A percentile compares a stretch with the other conserved stretches of the same genome.
Evolutionary conservation across 495 filamentous ascomycete species (phyloP).

Genomic region (Niebla homalea): DNA sequence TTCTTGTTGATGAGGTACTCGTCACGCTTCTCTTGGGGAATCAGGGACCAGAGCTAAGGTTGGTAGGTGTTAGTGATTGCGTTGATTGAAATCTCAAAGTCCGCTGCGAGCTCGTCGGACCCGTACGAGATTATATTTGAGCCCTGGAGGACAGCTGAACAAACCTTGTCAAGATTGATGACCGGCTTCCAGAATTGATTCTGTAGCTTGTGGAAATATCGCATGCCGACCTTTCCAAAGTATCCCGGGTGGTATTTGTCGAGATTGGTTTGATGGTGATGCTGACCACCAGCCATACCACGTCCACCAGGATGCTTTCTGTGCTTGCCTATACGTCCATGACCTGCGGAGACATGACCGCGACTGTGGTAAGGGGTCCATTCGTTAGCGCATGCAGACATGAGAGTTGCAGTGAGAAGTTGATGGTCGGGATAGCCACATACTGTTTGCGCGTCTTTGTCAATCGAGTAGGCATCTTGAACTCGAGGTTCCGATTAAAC

Average conservation of each 20-base stretch:
- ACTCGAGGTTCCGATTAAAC: too few species aligned
- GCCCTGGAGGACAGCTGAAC: conserved; percentile 10
- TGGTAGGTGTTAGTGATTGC: not conserved
- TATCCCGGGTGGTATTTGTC: conserved; percentile 94
- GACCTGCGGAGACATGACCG: conserved; percentile 87
- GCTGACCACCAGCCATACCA: conserved; percentile 92
- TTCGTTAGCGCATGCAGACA: conserved; percentile 5
- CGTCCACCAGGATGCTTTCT: conserved; percentile 88
- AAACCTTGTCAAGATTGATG: conserved; percentile 84
- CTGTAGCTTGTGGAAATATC: conserved; percentile 80
- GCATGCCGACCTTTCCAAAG: conserved; percentile 97
- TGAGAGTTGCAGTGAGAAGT: conserved; percentile 4
- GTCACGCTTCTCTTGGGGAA: conserved; percentile 72
- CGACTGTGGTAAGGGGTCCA: conserved; percentile 40
- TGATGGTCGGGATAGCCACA: conserved; percentile 24
- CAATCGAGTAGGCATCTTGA: conserved; percentile 63
- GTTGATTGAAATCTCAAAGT: not conserved
- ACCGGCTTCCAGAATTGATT: conserved; percentile 89
- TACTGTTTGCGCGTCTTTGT: conserved; percentile 77
- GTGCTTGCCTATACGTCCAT: conserved; percentile 88
- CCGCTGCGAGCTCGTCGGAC: too few species aligned
- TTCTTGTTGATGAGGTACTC: conserved; percentile 61
- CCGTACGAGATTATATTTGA: not conserved
- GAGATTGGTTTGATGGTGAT: conserved; percentile 89
- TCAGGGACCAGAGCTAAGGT: conserved; percentile 63